phyloP scores from a whole-genome alignment of 2,329 filamentous ascomycete species.

The Fusarium sp. region DNA sequence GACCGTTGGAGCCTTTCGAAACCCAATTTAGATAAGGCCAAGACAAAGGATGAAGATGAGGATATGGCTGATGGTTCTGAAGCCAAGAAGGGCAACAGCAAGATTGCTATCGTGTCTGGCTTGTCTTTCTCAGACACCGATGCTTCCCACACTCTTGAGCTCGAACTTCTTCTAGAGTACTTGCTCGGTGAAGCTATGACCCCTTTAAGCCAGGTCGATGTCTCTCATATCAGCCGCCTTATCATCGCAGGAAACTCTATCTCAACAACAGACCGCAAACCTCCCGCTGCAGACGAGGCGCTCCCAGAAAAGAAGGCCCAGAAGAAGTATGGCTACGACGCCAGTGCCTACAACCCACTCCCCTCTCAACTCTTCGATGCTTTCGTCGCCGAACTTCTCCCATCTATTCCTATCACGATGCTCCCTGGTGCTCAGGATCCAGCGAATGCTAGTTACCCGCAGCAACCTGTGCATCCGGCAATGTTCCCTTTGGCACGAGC shows the following conservation, averaged over 20 bases:
- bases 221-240: slow-evolving; percentile 80
- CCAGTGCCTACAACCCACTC: slow-evolving; percentile 84
- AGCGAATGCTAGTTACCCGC: slow-evolving; percentile 88
- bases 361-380: slow-evolving; percentile 87
- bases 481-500: slow-evolving; percentile 84
- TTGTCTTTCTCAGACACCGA: slow-evolving; percentile 83
- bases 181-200: slow-evolving; percentile 84
- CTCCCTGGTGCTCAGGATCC: slow-evolving; percentile 88
- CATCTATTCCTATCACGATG: slow-evolving; percentile 87
- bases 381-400: slow-evolving; percentile 84
- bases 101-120: slow-evolving; percentile 89
- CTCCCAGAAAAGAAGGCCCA: slow-evolving; percentile 59
- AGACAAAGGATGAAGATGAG: slow-evolving; percentile 58
- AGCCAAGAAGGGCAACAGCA: slow-evolving; percentile 62
- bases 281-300: slow-evolving; percentile 52
- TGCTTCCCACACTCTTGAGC: slow-evolving; percentile 76
- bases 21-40: slow-evolving; percentile 51
- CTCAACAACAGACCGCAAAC: slow-evolving; percentile 67
- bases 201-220: slow-evolving; percentile 66
- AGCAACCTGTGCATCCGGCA: slow-evolving; percentile 91
- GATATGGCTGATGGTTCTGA: slow-evolving; percentile 66
- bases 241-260: slow-evolving; percentile 95
- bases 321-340: slow-evolving; percentile 96
- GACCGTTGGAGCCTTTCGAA: slow-evolving; percentile 80
- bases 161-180: slow-evolving; percentile 86